Evolutionary conservation across 2,329 filamentous ascomycete species (phyloP).

Genomic region (Phyllosticta paracitricarpa): DNA sequence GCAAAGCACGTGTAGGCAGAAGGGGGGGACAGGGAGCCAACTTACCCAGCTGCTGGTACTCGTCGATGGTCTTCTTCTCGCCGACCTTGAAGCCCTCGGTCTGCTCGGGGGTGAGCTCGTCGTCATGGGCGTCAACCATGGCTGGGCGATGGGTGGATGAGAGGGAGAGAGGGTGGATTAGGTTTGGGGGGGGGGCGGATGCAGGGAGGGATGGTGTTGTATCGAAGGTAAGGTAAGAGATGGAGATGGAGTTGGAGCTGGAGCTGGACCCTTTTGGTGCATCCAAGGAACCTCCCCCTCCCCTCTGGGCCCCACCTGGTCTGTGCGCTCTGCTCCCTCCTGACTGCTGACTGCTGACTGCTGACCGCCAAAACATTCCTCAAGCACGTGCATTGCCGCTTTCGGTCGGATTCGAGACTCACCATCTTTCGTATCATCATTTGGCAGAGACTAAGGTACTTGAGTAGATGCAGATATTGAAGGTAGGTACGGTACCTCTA

Average conservation of each 20-base stretch:
- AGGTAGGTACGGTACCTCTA: too few relatives aligned
- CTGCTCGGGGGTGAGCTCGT: slow-evolving; percentile 77
- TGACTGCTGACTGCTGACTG: neutral
- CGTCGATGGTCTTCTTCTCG: slow-evolving; percentile 94
- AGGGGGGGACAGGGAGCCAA: slow-evolving; percentile 14
- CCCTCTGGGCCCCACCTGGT: neutral
- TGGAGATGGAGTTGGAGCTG: too few relatives aligned
- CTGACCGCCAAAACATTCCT: neutral
- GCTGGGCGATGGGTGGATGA: slow-evolving; percentile 8
- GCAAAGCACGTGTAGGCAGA: slow-evolving; percentile 2
- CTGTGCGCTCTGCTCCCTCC: neutral
- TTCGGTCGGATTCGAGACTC: neutral
- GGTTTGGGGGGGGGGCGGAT: neutral
- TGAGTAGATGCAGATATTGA: too few relatives aligned
- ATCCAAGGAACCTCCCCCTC: neutral
- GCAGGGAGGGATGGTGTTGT: neutral
- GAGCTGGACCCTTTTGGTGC: too few relatives aligned
- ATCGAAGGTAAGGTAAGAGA: neutral
- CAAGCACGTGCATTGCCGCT: neutral
- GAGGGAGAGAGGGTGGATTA: slow-evolving; percentile 3
- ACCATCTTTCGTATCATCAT: too few relatives aligned
- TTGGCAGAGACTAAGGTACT: too few relatives aligned
- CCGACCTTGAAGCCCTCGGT: slow-evolving; percentile 97
- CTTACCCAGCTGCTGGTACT: slow-evolving; percentile 90
- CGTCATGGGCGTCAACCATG: slow-evolving; percentile 42